Evolutionary conservation across 768 basidiomycete genomes (phyloP).

Genomic region (Boletus tylopilopsis): DNA sequence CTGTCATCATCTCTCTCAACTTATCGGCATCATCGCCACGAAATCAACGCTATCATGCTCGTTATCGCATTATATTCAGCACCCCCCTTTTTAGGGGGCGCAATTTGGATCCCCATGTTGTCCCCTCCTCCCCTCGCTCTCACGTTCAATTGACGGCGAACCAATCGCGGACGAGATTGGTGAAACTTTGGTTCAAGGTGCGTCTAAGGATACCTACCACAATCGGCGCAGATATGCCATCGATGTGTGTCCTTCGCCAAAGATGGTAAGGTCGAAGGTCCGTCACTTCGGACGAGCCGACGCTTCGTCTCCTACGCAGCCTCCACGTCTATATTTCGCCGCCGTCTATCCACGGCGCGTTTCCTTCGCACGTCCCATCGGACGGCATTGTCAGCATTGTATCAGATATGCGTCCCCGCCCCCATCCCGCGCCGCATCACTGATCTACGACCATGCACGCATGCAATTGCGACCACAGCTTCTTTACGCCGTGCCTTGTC

Average conservation of each 20-base stretch:
- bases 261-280: slow-evolving; percentile 5
- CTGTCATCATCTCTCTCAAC: background rate
- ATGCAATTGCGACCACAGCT: background rate
- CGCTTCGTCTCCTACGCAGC: background rate
- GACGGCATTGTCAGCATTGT: background rate
- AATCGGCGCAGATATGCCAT: slow-evolving; percentile 3
- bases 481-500: background rate
- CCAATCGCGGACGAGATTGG: slow-evolving; percentile 14
- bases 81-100: slow-evolving; percentile 1
- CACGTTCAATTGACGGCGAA: slow-evolving; percentile 7
- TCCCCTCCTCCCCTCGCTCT: slow-evolving; percentile 1
- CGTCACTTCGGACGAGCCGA: background rate
- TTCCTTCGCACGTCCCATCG: background rate
- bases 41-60: slow-evolving; percentile 3
- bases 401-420: background rate
- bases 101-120: slow-evolving; percentile 7
- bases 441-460: background rate
- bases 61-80: slow-evolving; percentile 14
- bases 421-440: background rate
- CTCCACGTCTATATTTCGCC: background rate
- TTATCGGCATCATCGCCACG: background rate
- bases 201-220: background rate
- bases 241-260: background rate
- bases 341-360: too few species aligned
- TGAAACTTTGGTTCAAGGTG: slow-evolving; percentile 15